These are phyloP conservation scores for Amanita brunnescens DNA, from an alignment of 768 basidiomycete genomes.

Conservation along the genomic window DNA sequence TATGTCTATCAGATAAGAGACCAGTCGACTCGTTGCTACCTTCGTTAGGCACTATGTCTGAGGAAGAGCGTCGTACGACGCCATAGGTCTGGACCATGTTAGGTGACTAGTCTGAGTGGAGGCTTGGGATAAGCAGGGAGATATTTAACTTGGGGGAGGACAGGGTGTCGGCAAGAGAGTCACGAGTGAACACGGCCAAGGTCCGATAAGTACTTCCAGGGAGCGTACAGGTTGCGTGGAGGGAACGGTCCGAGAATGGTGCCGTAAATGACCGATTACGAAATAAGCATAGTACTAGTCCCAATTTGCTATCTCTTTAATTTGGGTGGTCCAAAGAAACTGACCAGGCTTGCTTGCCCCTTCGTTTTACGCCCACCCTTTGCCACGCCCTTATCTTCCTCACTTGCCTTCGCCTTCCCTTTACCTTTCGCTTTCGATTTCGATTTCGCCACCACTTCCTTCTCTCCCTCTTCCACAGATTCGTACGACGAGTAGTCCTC, in stretches of 20 bases:
- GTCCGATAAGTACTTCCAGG: not conserved
- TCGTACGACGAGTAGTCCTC: conserved; percentile 80
- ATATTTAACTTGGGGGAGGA: too few relatives aligned
- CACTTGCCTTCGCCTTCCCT: conserved; percentile 13
- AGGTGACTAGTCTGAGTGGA: not conserved
- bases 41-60: conserved; percentile 20
- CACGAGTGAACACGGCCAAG: not conserved
- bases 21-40: conserved; percentile 46
- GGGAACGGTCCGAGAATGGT: not conserved
- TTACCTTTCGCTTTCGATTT: conserved; percentile 19
- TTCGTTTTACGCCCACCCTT: not conserved
- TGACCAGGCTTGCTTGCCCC: conserved; percentile 3
- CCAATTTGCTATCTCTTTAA: conserved; percentile 6
- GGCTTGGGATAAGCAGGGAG: not conserved
- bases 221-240: not conserved
- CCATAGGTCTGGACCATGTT: conserved; percentile 60
- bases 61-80: conserved; percentile 29
- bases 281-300: not conserved
- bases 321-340: conserved; percentile 11
- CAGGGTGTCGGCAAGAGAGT: not conserved
- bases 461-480: conserved; percentile 57
- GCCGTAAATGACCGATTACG: too few relatives aligned
- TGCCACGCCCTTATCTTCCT: not conserved
- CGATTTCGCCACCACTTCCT: conserved; percentile 27
- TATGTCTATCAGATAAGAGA: conserved; percentile 47